These are phyloP conservation scores for Huntiella moniliformis DNA, from an alignment of 2,329 filamentous ascomycete genomes.

Conservation along the genomic window DNA sequence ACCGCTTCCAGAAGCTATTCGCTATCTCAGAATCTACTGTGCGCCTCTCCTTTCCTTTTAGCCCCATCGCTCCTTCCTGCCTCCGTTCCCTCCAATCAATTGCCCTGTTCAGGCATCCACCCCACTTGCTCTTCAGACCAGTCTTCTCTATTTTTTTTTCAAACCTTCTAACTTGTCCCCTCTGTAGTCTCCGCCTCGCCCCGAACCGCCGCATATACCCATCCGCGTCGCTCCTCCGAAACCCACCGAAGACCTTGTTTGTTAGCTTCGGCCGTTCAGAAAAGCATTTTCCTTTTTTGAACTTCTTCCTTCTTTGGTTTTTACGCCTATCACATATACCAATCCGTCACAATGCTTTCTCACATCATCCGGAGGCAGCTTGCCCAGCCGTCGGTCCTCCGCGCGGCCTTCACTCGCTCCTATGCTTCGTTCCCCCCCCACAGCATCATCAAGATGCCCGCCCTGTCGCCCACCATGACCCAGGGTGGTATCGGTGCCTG, in stretches of 20 bases:
- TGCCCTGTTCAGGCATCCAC: background rate
- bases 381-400: constrained; percentile 18
- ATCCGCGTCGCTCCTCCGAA: constrained; percentile 1
- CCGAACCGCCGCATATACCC: background rate
- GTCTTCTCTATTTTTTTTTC: background rate
- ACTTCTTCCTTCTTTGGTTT: background rate
- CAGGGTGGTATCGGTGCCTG: constrained; percentile 88
- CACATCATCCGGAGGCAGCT: constrained; percentile 11
- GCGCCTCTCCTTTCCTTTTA: background rate
- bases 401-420: constrained; percentile 37
- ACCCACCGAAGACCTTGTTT: constrained; percentile 1
- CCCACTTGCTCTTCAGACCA: background rate
- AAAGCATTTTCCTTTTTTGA: background rate
- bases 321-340: background rate
- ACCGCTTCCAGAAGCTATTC: background rate
- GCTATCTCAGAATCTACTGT: constrained; percentile 5
- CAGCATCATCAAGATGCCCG: constrained; percentile 93
- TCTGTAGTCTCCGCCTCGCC: too few species aligned
- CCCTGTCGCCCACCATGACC: constrained; percentile 94
- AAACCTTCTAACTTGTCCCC: background rate
- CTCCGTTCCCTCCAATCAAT: background rate
- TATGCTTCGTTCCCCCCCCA: constrained; percentile 83
- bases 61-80: constrained; percentile 2
- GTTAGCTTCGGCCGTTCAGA: too few species aligned
- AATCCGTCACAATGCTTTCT: constrained; percentile 9